phyloP scores from a whole-genome alignment of 495 filamentous ascomycete species.

The Durotheca rogersii region DNA sequence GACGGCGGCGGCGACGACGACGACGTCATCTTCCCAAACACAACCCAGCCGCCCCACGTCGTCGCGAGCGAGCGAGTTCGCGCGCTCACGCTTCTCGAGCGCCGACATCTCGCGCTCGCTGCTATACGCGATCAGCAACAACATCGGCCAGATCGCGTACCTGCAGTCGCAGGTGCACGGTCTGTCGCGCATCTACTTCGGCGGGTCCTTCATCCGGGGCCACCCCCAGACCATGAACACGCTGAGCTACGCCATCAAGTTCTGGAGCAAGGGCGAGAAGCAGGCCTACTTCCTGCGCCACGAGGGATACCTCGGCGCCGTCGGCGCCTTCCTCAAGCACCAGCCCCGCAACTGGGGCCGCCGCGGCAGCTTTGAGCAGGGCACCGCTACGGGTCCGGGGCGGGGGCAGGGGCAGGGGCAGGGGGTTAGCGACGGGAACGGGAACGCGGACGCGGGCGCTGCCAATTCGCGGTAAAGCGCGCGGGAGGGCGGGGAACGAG shows the following conservation, averaged over 20 bases:
- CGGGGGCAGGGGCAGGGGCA: constrained; percentile 22
- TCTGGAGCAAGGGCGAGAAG: constrained; percentile 93
- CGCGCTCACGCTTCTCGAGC: constrained; percentile 42
- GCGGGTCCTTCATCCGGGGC: constrained; percentile 93
- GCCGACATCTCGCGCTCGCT: constrained; percentile 60
- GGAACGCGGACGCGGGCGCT: no score
- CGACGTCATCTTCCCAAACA: constrained; percentile 6
- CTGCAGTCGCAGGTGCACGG: constrained; percentile 90
- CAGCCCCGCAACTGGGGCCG: constrained; percentile 92
- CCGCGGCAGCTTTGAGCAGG: constrained; percentile 68
- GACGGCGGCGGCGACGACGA: constrained; percentile 13
- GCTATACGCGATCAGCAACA: constrained; percentile 86
- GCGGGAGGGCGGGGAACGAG: no score
- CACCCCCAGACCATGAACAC: constrained; percentile 98
- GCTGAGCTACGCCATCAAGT: constrained; percentile 89
- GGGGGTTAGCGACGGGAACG: constrained; percentile 4
- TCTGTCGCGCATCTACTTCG: constrained; percentile 93
- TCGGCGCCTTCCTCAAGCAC: constrained; percentile 89
- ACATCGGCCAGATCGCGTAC: constrained; percentile 97
- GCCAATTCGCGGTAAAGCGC: no score
- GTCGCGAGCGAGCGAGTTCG: constrained; percentile 15
- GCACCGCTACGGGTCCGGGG: no score
- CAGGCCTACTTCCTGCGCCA: constrained; percentile 95
- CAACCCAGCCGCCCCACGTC: constrained; percentile 18
- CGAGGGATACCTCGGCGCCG: constrained; percentile 94